A percentile compares a stretch with the other conserved stretches of the same genome.
These are phyloP conservation scores for Tetrastigma voinierianum DNA, from an alignment of 164 flowering plant species.

Conservation along the genomic window DNA sequence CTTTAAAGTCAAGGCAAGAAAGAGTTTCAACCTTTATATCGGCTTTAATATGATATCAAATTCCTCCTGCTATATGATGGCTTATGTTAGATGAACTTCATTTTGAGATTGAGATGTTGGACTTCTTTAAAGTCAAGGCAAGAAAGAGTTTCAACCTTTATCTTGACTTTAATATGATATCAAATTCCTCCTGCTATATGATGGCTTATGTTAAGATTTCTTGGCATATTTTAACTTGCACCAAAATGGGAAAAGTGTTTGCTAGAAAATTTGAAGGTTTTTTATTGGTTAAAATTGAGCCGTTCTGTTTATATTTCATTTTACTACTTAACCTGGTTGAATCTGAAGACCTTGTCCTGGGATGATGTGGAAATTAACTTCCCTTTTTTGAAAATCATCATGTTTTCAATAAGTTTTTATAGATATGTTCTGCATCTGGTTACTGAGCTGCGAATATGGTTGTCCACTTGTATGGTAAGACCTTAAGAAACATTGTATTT, in stretches of 20 bases:
- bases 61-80: not conserved
- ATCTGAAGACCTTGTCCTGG: too few relatives aligned
- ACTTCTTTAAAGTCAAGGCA: constrained; percentile 85
- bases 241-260: not conserved
- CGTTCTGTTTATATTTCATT: too few relatives aligned
- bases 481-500: too few relatives aligned
- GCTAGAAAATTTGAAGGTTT: not conserved
- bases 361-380: too few relatives aligned
- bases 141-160: constrained; percentile 7
- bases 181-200: not conserved
- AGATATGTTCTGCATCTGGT: too few relatives aligned
- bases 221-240: not conserved
- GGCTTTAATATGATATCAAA: not conserved
- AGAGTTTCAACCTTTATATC: not conserved
- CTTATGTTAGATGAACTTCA: constrained; percentile 41
- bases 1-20: constrained; percentile 76
- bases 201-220: not conserved
- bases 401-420: too few relatives aligned
- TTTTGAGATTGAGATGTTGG: constrained; percentile 93
- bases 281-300: not conserved
- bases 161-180: not conserved
- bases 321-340: too few relatives aligned
- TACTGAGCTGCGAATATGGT: too few relatives aligned
- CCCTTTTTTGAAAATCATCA: too few relatives aligned
- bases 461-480: too few relatives aligned